Evolutionary conservation across 108 stramenopile species (phyloP).

Genomic region (Fistulifera pelliculosa): DNA sequence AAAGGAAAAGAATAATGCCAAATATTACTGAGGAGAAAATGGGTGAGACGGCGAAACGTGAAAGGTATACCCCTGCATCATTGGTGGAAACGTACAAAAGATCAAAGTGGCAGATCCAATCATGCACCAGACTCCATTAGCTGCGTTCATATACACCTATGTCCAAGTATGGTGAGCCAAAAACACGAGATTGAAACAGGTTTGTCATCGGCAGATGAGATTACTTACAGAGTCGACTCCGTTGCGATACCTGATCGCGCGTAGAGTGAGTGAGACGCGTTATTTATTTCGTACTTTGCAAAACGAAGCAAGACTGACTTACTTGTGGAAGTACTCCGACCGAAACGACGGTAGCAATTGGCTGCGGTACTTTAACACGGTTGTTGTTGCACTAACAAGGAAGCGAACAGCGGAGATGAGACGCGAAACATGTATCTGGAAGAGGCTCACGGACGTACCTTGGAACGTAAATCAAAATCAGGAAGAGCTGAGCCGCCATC

Average conservation of each 20-base stretch:
- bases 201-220: conserved; percentile 1
- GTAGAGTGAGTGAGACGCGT: not conserved
- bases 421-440: not conserved
- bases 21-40: conserved; percentile 1
- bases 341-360: conserved; percentile 2
- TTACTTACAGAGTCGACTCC: conserved; percentile 5
- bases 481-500: conserved; percentile 3
- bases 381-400: not conserved
- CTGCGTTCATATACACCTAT: conserved; percentile 21
- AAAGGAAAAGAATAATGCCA: conserved; percentile 17
- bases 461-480: conserved; percentile 24
- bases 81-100: too few species aligned
- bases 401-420: not conserved
- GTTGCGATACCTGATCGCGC: conserved; percentile 5
- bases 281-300: conserved; percentile 3
- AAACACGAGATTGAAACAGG: too few species aligned
- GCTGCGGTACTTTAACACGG: conserved; percentile 1
- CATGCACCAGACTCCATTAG: conserved; percentile 18
- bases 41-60: too few species aligned
- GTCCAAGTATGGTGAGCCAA: not conserved
- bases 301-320: conserved; percentile 3
- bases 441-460: conserved; percentile 4
- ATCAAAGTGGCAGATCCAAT: conserved; percentile 13
- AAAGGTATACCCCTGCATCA: too few species aligned
- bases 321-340: conserved; percentile 9